phyloP scores from a whole-genome alignment of 2,329 filamentous ascomycete species.

The Cercospora nicotianae region DNA sequence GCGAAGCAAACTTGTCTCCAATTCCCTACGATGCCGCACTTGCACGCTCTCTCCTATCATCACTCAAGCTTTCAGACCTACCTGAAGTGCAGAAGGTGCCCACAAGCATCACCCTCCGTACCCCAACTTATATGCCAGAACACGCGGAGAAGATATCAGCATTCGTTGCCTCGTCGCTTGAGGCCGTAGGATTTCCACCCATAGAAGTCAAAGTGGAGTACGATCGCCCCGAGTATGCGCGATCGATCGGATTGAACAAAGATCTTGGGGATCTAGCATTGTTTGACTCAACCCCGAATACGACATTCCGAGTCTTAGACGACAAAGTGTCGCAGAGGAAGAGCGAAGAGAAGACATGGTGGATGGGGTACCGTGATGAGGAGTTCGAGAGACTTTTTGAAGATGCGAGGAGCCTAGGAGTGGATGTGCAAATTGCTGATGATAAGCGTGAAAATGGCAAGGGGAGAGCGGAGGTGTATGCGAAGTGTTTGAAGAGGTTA shows the following conservation, averaged over 20 bases:
- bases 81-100: not conserved
- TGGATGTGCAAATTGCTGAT: not conserved
- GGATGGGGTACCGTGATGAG: constrained; percentile 17
- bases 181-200: constrained; percentile 6
- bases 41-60: constrained; percentile 6
- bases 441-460: not conserved
- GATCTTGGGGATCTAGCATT: constrained; percentile 13
- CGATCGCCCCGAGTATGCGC: constrained; percentile 15
- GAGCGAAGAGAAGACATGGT: constrained; percentile 13
- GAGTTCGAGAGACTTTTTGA: constrained; percentile 12
- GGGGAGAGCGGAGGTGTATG: not conserved
- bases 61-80: not conserved
- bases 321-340: constrained; percentile 14
- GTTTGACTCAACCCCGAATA: constrained; percentile 17
- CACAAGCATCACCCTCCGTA: not conserved
- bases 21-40: constrained; percentile 12
- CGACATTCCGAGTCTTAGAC: constrained; percentile 17
- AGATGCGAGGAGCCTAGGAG: not conserved
- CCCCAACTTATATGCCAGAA: constrained; percentile 18
- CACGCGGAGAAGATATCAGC: constrained; percentile 16
- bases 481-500: constrained; percentile 10
- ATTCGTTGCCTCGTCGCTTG: constrained; percentile 10
- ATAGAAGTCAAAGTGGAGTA: constrained; percentile 14
- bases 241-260: constrained; percentile 15
- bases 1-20: constrained; percentile 4